Base-by-base conservation (phyloP, 2,329 filamentous ascomycete genomes). In the Zalaria obscura region DNA sequence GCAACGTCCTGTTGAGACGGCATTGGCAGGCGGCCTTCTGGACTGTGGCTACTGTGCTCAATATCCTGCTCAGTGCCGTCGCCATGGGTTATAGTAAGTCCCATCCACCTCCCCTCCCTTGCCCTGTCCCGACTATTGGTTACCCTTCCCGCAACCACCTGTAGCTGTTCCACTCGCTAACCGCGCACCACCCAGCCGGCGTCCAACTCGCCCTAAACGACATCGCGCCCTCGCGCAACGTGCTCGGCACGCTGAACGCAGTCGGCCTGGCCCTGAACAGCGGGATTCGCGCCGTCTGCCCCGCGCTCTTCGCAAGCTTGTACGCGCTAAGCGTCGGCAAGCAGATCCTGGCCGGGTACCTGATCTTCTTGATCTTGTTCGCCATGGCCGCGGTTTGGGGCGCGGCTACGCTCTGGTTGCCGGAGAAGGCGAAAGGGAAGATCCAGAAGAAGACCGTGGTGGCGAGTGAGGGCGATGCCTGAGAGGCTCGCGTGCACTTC, bases 201-300 rank as follows among this genome's bases (percentile, higher is more conserved):
- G 70, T 79, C 1, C 82, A 88, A 63, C 74, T 89, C 5, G 76
- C 76, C 0, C 54, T 89, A 28, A 89, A 89, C 57, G 81, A 88
- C 44, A 73, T 82, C 2, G 70, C 78, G 0, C 84, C 84, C 0
- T 75, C 69, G 6, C 70, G 75, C 1, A 65, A 67, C 35, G 72
- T 76, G 0, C 64, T 89, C 6, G 83, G 79, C 0, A 85, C 76
- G 0, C 62, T 91, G 27, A 89, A 89, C 50, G 78, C 79, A 0
- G 50, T 85, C 1, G 72, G 75, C 0, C 63, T 89, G 43, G 80
- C 80, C 0, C 52, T 76, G 1, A 60, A 66, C 0, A 78, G 76
- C 47, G 78, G 64, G 0, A 63, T 84, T 27, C 68, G 83, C 9
- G 71, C 83, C 0, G 66, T 88, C 34, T 69, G 72, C 0, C 83